Evolutionary conservation across 2,329 filamentous ascomycete genomes (phyloP), one percentile per base, ranked within the genome.

Genomic region (Xylariales sp.): DNA sequence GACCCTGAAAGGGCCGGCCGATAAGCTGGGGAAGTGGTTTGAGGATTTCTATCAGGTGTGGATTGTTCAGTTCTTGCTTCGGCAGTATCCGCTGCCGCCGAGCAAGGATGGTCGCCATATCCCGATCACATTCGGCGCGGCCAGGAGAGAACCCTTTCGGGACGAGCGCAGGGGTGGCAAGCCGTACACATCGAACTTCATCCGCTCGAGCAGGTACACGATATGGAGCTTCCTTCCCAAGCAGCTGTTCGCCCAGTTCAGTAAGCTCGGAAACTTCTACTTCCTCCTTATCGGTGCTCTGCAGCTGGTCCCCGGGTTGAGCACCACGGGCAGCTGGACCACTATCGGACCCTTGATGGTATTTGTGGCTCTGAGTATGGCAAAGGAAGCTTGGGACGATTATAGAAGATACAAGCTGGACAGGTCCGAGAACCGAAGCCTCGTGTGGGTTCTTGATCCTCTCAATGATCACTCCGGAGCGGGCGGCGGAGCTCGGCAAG

Each of bases 241-340:
- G 43, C 91, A 96, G 59, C 66, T 97, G 5, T 75, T 91, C 40
- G 93, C 88, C 36, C 91, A 97, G 57, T 95, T 95, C 55, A 91
- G 87, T 45, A 95, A 95, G 57, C 70, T 96, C 29, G 89, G 88
- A 50, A 96, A 97, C 64, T 94, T 95, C 53, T 96, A 96, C 63
- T 96, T 97, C 59, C 70, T 97, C 24, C 74, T 90, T 41, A 83
- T 96, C 47, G 87, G 87, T 37, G 83, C 93, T 44, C 62, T 96
- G 43, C 90, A 96, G 59, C 83, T 94, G 76, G 87, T 96, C 53
- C 90, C 90, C 4, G 88, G 85, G n/a, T 69, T 95, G 30, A 94
- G 87, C 61, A 95, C 90, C 2, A 95, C 90, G 3, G 90, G 90
- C 50, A 83, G 74, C 8, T 95, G 82, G 57, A 96, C 90, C 2